Conservation (phyloP, 2,329 filamentous ascomycete species). For the Colletotrichum trifolii region DNA sequence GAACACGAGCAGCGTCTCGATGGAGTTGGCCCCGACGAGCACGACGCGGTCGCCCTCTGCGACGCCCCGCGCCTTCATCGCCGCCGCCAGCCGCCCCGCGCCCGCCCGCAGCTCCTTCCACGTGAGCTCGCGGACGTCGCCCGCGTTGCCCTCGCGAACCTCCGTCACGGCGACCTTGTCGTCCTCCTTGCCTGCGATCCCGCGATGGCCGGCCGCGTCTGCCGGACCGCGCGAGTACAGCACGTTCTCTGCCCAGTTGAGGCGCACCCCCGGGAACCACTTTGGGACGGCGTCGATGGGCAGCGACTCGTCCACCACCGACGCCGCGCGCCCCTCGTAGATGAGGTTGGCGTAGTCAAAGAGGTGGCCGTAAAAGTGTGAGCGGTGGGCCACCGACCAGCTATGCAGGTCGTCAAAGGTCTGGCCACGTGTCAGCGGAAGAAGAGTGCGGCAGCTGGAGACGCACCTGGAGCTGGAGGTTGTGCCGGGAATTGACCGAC, state of each 20-base stretch:
- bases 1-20: slow-evolving; percentile 79
- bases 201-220: slow-evolving; percentile 55
- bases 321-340: slow-evolving; percentile 67
- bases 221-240: slow-evolving; percentile 67
- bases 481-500: slow-evolving; percentile 67
- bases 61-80: slow-evolving; percentile 74
- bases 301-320: slow-evolving; percentile 74
- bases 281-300: slow-evolving; percentile 77
- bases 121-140: slow-evolving; percentile 65
- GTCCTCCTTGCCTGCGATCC: slow-evolving; percentile 75
- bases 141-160: slow-evolving; percentile 72
- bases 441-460: slow-evolving; percentile 24
- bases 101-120: slow-evolving; percentile 74
- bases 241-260: slow-evolving; percentile 86
- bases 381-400: slow-evolving; percentile 72
- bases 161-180: slow-evolving; percentile 76
- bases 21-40: slow-evolving; percentile 78
- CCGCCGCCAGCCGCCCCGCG: slow-evolving; percentile 70
- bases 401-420: slow-evolving; percentile 76
- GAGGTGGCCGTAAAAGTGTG: slow-evolving; percentile 73
- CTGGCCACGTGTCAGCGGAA: slow-evolving; percentile 47
- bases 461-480: slow-evolving; percentile 66
- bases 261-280: slow-evolving; percentile 79
- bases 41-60: slow-evolving; percentile 79
- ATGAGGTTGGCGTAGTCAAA: slow-evolving; percentile 72